These are phyloP conservation scores for Calonectria montana DNA, from an alignment of 2,329 filamentous ascomycete species.

Conservation along the genomic window DNA sequence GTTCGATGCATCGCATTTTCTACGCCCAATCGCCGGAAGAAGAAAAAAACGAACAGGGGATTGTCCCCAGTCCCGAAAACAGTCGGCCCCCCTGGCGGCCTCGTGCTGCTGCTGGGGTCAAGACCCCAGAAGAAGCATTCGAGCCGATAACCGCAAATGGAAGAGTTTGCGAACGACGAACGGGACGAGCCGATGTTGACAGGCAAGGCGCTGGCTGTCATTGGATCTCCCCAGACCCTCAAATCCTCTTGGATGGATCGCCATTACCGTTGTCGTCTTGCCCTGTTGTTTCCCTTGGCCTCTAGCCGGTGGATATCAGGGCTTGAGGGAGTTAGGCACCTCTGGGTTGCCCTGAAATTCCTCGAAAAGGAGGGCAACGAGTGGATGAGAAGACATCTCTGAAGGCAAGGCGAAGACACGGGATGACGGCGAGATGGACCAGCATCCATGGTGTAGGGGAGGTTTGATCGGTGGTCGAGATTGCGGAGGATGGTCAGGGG, in stretches of 20 bases:
- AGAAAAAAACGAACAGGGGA: slow-evolving; percentile 27
- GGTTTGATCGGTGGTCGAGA: slow-evolving; percentile 34
- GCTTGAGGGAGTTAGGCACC: neutral
- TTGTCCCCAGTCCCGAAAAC: slow-evolving; percentile 32
- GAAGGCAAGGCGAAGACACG: slow-evolving; percentile 15
- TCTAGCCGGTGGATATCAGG: slow-evolving; percentile 13
- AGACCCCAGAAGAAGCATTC: slow-evolving; percentile 26
- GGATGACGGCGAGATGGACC: slow-evolving; percentile 12
- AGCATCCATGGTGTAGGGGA: neutral
- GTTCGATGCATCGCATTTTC: slow-evolving; percentile 23
- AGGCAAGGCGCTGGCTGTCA: slow-evolving; percentile 25
- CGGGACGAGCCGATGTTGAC: slow-evolving; percentile 43
- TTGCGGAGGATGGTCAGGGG: slow-evolving; percentile 27
- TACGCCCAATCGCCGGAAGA: slow-evolving; percentile 16
- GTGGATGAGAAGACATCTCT: neutral
- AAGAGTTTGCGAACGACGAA: slow-evolving; percentile 39
- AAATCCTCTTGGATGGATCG: slow-evolving; percentile 32
- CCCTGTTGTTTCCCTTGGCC: neutral
- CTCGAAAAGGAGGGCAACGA: slow-evolving; percentile 7
- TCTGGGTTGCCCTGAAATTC: neutral
- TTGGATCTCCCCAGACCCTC: slow-evolving; percentile 32
- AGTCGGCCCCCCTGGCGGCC: slow-evolving; percentile 25
- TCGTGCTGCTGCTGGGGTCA: slow-evolving; percentile 26
- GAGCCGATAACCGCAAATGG: slow-evolving; percentile 23
- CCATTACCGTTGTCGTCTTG: slow-evolving; percentile 28